Base-by-base conservation (phyloP, 2,329 filamentous ascomycete species). In the Fusarium sp. region DNA sequence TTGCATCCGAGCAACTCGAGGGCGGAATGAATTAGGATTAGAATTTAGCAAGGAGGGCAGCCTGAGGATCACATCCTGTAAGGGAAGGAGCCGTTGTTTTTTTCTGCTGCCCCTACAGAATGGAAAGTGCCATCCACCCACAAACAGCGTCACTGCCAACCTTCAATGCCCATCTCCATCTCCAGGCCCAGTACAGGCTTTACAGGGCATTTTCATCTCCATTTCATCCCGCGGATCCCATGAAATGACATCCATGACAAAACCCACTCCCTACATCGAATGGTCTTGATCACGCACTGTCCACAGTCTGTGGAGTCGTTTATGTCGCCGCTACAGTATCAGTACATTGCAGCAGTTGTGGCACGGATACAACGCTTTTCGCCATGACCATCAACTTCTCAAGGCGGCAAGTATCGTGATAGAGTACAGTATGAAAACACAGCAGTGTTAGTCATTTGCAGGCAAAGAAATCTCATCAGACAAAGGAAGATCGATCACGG, bases 171-270 rank as follows among this genome's bases (percentile, higher is more conserved):
- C 45, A 54, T 62, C 30, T 38, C 46, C 59, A 63, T 63, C 58
- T 56, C 49, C 49, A 52, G 30, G 32, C 32, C 32, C 49, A 38
- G 34, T 38, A 38, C 18, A 38, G 34, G 34, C 34, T 38, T 38
- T n/a, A 38, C 34, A 52, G 49, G 49, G 49, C 27, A 52, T 27
- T n/a, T 52, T 58, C 58, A 63, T 63, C 64, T 49, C 44, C 66
- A 60, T 68, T 59, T 63, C 58, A 41, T 67, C 63, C 51, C 46
- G 63, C 65, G 63, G 51, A 67, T 63, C 63, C 63, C 46, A 65
- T 53, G 41, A 27, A 56, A 65, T 71, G 51, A 53, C 67, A 70
- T 64, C 67, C 67, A 64, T 65, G 58, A 40, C 62, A 46, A 58
- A 53, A 47, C 49, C 67, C 63, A 68, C 58, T 58, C 45, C 11